Conservation (phyloP, 495 filamentous ascomycete species). For the Hyaloscypha finlandica region DNA sequence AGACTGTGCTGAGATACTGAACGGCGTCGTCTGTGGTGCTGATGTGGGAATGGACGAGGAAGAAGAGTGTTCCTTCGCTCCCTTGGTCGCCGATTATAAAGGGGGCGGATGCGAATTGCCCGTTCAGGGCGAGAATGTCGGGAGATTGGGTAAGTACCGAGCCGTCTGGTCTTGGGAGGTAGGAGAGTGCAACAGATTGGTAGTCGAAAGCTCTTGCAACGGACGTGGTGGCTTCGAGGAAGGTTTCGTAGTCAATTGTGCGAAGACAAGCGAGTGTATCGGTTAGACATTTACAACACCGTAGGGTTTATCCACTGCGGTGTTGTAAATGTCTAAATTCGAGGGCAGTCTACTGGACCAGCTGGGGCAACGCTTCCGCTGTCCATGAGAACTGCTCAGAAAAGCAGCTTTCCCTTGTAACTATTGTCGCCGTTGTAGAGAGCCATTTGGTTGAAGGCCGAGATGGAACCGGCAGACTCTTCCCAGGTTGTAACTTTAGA, state of each 20-base stretch:
- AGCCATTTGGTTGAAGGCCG: slow-evolving; percentile 68
- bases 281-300: slow-evolving; percentile 52
- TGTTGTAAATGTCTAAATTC: slow-evolving; percentile 62
- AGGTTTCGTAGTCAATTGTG: slow-evolving; percentile 55
- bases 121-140: slow-evolving; percentile 48
- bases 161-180: slow-evolving; percentile 66
- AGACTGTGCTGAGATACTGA: slow-evolving; percentile 56
- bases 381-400: slow-evolving; percentile 64
- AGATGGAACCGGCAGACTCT: slow-evolving; percentile 49
- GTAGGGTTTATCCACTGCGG: slow-evolving; percentile 58
- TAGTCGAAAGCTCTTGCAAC: slow-evolving; percentile 66
- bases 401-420: slow-evolving; percentile 69
- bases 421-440: slow-evolving; percentile 67
- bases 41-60: slow-evolving; percentile 64
- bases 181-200: slow-evolving; percentile 61
- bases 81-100: slow-evolving; percentile 63
- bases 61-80: slow-evolving; percentile 61
- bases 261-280: slow-evolving; percentile 68
- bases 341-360: slow-evolving; percentile 60
- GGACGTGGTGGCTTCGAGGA: slow-evolving; percentile 65
- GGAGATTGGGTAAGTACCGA: slow-evolving; percentile 55
- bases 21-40: slow-evolving; percentile 57
- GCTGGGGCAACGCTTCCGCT: slow-evolving; percentile 66
- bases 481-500: slow-evolving; percentile 45
- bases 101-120: slow-evolving; percentile 54